phyloP scores from a whole-genome alignment of 2,329 filamentous ascomycete species.

The Hypoxylon sp. region DNA sequence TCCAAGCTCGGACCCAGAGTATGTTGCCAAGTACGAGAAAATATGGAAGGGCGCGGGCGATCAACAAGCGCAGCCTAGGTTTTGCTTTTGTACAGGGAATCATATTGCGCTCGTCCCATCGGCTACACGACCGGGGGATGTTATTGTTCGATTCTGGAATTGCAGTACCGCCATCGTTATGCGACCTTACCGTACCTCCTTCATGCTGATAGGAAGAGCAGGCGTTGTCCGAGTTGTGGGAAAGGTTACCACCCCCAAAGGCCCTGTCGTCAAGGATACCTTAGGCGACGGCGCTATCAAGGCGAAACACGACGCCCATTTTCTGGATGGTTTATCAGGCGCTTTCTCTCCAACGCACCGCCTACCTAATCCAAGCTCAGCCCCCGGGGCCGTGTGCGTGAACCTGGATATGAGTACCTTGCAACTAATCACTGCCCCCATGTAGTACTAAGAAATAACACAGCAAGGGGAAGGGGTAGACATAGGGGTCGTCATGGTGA shows the following conservation, averaged over 20 bases:
- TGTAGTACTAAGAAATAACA: neutral
- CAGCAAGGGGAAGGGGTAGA: neutral
- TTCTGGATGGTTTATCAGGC: neutral
- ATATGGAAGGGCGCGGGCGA: conserved; percentile 5
- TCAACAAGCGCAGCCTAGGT: neutral
- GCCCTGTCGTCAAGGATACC: too few species aligned
- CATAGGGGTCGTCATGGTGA: neutral
- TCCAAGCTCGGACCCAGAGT: neutral
- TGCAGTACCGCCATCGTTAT: conserved; percentile 23
- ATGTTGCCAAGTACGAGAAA: conserved; percentile 2
- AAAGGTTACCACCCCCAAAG: too few species aligned
- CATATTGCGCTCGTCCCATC: conserved; percentile 24
- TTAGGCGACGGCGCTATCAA: neutral
- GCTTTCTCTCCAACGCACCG: neutral
- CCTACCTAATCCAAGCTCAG: neutral
- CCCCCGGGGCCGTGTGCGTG: conserved; percentile 10
- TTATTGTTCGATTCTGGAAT: conserved; percentile 22
- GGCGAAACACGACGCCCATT: neutral
- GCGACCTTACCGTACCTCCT: conserved; percentile 5
- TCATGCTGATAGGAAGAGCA: conserved; percentile 16
- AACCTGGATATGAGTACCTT: conserved; percentile 18
- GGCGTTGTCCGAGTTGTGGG: neutral
- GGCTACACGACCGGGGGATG: conserved; percentile 9
- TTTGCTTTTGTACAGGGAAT: conserved; percentile 18
- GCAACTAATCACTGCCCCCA: conserved; percentile 17